Conservation (phyloP, 208 protist species). For the Leishmania tropica region DNA sequence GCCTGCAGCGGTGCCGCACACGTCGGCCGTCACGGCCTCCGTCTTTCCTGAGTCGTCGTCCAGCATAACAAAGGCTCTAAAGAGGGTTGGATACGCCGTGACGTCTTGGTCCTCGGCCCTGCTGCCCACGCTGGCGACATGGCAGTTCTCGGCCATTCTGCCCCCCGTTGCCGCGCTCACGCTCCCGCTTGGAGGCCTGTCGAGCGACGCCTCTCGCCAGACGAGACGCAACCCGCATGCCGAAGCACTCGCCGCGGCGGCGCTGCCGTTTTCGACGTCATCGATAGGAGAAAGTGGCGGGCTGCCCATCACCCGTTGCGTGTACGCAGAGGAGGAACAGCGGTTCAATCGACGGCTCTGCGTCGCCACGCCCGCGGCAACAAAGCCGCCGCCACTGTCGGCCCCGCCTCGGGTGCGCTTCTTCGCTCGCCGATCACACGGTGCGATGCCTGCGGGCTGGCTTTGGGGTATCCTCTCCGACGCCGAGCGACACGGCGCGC, state of each 20-base stretch:
- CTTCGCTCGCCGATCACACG: neutral
- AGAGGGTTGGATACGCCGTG: neutral
- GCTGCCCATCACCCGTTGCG: neutral
- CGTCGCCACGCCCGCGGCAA: neutral
- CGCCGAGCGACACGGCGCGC: neutral
- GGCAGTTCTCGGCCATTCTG: neutral
- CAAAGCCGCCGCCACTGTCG: neutral
- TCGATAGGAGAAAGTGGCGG: neutral
- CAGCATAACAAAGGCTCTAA: neutral
- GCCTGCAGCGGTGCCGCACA: neutral
- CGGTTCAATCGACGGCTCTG: neutral
- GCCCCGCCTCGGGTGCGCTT: neutral
- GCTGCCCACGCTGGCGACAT: neutral
- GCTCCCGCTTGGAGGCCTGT: neutral
- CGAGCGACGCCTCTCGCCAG: neutral
- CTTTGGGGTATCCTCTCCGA: neutral
- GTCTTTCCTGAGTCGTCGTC: neutral
- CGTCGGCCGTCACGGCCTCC: neutral
- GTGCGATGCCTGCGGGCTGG: neutral
- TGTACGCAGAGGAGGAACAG: neutral
- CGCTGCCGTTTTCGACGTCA: no score
- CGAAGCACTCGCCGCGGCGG: neutral
- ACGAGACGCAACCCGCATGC: slow-evolving; percentile 5
- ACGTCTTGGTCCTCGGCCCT: neutral
- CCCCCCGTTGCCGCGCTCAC: neutral